Evolutionary conservation across 768 basidiomycete species (phyloP), one percentile per base, ranked within the genome.

Genomic region (Austroboletus festivus): DNA sequence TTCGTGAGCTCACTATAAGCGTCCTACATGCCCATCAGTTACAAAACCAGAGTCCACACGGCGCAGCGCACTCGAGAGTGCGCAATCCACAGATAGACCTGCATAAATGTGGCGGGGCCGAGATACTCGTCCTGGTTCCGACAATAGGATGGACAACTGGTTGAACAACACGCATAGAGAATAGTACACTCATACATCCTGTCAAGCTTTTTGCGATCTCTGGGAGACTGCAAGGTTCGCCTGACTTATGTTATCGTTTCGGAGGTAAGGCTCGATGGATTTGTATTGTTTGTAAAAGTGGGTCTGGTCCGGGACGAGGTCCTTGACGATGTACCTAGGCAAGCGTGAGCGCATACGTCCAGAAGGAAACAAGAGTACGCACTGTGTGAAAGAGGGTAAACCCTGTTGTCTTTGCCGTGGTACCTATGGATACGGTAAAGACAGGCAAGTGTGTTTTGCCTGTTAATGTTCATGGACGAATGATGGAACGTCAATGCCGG

Each of bases 221-320:
- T 93, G 21, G 71, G 81, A 11, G 90, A 87, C 71, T 98, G 95
- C 46, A 95, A 74, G 77, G 82, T 72, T 99, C 95, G 51, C 83
- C 82, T 53, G 83, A 71, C 54, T 77, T 89, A 2, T 93, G 93
- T 89, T 91, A 68, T 92, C 88, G 70, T 93, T 93, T 76, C 95
- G 86, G 30, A 97, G 79, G 77, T 85, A 98, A 6, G 95, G 95
- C 69, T 99, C 85, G 69, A 99, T 95, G 16, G 93, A 94, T 74
- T 98, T 98, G 89, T 99, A 97, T 68, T 99, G 95, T 70, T 98
- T 97, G 84, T 93, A 95, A 81, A 94, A 94, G 55, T 82, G 82
- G 11, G 88, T 89, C 58, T 89, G 74, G 73, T 90, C 87, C 18
- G 89, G 91, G 3, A 99, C 94, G 62, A 99, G 85, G 72, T 99